Base-by-base conservation (phyloP, 768 basidiomycete species). In the Lyophyllum decastes region DNA sequence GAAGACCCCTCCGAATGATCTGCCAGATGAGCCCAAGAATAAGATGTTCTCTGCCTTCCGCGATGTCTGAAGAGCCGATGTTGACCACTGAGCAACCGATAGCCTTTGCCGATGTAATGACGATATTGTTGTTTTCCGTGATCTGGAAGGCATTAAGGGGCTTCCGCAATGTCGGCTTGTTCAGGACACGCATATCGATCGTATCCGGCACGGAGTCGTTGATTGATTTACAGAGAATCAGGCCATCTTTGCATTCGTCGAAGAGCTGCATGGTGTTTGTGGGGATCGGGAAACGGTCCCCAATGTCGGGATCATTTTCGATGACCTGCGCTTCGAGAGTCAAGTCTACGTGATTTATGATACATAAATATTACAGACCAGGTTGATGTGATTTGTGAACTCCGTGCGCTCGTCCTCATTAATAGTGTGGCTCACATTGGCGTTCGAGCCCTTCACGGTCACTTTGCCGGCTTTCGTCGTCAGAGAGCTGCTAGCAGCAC, bases 61-160 rank as follows among this genome's bases (percentile, higher is more conserved):
- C 83, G 50, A 99, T 78, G 76, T 99, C 97, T 2, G 85, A 81
- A 0, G 96, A 90, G 24, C 97, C 97, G 62, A 99, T 98, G 75
- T 99, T 99, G 74, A 99, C 96, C 53, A 98, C 95, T 2, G 94
- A 96, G 69, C 97, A 97, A 35, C 97, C 96, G 63, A 99, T 98
- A 71, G 91, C 95, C 76, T 98, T 98, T 35, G 96, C 88, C 24
- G 97, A 98, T 12, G 93, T 90, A 74, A 99, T 97, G 68, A 98
- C 96, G 68, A 99, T 97, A 74, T 98, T 99, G 82, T 99, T 98
- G 79, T 98, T 98, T 73, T 99, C 97, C 0, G 97, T 98, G 66
- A 98, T 98, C 68, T 99, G 95, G 85, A 99, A 99, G 0, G 94
- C 93, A 69, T 99, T 99, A 47, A 99, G 82, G 0, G 91, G 85